Base-by-base conservation (phyloP, 345 rosid species). In the Leavenworthia alabamica region DNA sequence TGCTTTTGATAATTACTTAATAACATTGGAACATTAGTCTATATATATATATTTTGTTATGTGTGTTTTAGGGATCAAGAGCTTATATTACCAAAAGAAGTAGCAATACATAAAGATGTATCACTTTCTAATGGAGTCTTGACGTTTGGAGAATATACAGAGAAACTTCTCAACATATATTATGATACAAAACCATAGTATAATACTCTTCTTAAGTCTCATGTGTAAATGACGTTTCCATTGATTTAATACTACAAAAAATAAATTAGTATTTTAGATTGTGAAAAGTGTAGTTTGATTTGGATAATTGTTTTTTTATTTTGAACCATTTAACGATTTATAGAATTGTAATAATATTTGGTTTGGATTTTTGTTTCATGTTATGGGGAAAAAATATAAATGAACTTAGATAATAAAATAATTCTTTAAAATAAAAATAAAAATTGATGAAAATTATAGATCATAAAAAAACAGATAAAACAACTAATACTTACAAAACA, bases 101-200 rank as follows among this genome's bases (percentile, higher is more conserved):
- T 79, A 52, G 82, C 77, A 60, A 73, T 78, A 32, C 87, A 86
- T 70, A 64, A 78, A 60, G 88, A 83, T 81, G 83, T 82, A 75
- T 31, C 76, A 63, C 64, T 80, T 13, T 74, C 88, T 16, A 61
- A 77, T 36, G 62, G 66, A 1, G 59, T 75, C 20, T 77, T 83
- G 27, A 84, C 96, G 13, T 91, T 88, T 68, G 98, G 98, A 67
- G 90, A 86, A 60, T 88, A 84, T 49, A 57, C 95, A 4, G 95
- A 84, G 85, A 80, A 67, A 77, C 86, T 84, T n/a, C 70, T 88
- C 22, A 82, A 84, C 83, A 82, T 79, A 70, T 84, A 88, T 68
- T 86, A 85, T 72, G 79, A 79, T 81, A 59, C 53, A 24, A 83
- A 82, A 59, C 56, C 82, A 11, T 82, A 73, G 20, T 8, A 44